Percentiles rank a stretch among this genome's conserved stretches.
phyloP scores from a whole-genome alignment of 805 yeast species.

The Diddensiella transvaalensis region DNA sequence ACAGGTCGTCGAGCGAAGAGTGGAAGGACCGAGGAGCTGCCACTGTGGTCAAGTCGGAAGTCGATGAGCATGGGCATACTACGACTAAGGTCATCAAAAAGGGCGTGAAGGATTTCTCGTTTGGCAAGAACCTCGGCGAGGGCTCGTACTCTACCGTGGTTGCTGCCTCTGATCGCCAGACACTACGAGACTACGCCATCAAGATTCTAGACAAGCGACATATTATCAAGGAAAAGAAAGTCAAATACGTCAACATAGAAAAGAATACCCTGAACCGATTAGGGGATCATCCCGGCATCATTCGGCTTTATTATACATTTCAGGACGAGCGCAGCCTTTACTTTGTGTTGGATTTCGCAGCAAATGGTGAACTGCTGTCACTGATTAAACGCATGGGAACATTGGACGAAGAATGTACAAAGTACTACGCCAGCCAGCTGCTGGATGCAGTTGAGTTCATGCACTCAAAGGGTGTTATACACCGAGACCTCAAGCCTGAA shows the following conservation, averaged over 20 bases:
- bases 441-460: slow-evolving; percentile 89
- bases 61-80: slow-evolving; percentile 47
- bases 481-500: slow-evolving; percentile 93
- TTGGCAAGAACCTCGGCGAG: slow-evolving; percentile 86
- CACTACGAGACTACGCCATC: slow-evolving; percentile 77
- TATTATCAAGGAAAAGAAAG: slow-evolving; percentile 89
- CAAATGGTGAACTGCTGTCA: slow-evolving; percentile 88
- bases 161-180: slow-evolving; percentile 75
- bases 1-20: slow-evolving; percentile 33
- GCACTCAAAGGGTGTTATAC: slow-evolving; percentile 86
- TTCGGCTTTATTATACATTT: slow-evolving; percentile 86
- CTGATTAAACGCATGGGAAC: slow-evolving; percentile 64
- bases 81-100: slow-evolving; percentile 49
- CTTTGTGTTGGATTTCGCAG: slow-evolving; percentile 90
- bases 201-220: slow-evolving; percentile 89
- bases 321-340: slow-evolving; percentile 86
- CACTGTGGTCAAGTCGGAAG: slow-evolving; percentile 43
- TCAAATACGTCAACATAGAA: slow-evolving; percentile 93
- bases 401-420: slow-evolving; percentile 66
- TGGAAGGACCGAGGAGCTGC: slow-evolving; percentile 65
- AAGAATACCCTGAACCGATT: slow-evolving; percentile 82
- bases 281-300: slow-evolving; percentile 93
- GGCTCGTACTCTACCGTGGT: slow-evolving; percentile 95
- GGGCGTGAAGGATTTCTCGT: slow-evolving; percentile 78
- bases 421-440: slow-evolving; percentile 79